phyloP scores from a whole-genome alignment of 371 early-diverging fungal species.

The Mucor velutinosus region DNA sequence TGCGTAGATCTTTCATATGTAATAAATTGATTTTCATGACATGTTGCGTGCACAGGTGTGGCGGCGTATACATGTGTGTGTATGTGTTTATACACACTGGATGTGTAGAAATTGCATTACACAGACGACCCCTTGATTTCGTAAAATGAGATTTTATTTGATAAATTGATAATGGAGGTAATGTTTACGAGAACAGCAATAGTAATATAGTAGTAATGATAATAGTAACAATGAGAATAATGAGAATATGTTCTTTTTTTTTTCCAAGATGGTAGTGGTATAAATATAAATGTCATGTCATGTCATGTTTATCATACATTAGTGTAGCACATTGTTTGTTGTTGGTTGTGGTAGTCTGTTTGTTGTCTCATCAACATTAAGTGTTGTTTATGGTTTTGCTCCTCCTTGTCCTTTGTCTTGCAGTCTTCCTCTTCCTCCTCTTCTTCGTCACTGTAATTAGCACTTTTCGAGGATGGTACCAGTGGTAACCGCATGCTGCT shows the following conservation, averaged over 20 bases:
- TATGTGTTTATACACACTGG: too few relatives aligned
- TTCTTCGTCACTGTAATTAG: neutral
- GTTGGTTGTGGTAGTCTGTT: neutral
- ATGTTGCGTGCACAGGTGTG: neutral
- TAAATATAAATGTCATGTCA: conserved; percentile 1
- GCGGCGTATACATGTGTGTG: neutral
- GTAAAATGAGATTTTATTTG: neutral
- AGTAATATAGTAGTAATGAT: neutral
- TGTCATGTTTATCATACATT: conserved; percentile 2
- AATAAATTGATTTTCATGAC: neutral
- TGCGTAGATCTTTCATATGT: neutral
- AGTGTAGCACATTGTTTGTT: conserved; percentile 1
- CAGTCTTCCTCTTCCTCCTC: neutral
- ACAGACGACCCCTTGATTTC: neutral
- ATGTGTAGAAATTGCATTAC: neutral
- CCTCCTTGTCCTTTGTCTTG: neutral
- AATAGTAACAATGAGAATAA: neutral
- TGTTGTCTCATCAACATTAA: conserved; percentile 2
- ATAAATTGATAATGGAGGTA: neutral
- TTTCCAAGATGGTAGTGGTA: neutral
- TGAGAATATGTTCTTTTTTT: neutral
- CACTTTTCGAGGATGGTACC: conserved; percentile 4
- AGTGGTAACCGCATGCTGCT: conserved; percentile 23
- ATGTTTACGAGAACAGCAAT: neutral
- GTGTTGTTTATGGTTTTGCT: neutral